Evolutionary conservation across 371 early-diverging fungal species (phyloP).

Genomic region (Parasitella parasitica): DNA sequence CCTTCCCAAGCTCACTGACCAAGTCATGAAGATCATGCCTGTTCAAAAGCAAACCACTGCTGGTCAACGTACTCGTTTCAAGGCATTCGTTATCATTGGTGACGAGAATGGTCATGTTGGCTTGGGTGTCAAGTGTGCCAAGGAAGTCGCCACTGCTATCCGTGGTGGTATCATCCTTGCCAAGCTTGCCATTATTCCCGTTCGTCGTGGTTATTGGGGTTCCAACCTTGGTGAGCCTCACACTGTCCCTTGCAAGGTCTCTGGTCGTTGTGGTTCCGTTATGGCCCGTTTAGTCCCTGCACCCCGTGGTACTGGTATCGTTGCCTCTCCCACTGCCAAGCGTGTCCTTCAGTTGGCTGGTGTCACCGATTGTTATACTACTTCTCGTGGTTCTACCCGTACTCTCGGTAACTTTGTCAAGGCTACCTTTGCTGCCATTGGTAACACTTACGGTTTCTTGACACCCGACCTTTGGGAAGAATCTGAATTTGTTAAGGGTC

Average conservation of each 20-base stretch:
- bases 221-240: conserved; percentile 96
- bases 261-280: conserved; percentile 99
- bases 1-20: conserved; percentile 97
- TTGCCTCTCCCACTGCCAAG: conserved; percentile 97
- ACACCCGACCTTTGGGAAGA: conserved; percentile 97
- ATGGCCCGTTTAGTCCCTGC: conserved; percentile 77
- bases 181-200: conserved; percentile 98
- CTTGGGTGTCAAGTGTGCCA: conserved; percentile 99
- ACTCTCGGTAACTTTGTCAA: conserved; percentile 99
- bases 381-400: conserved; percentile 90
- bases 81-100: conserved; percentile 99
- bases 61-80: conserved; percentile 99
- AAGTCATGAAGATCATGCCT: conserved; percentile 99
- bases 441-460: conserved; percentile 97
- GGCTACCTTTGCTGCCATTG: conserved; percentile 98
- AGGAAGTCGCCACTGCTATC: conserved; percentile 99
- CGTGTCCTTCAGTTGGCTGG: conserved; percentile 98
- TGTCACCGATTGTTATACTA: conserved; percentile 98
- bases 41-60: conserved; percentile 99
- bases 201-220: conserved; percentile 99
- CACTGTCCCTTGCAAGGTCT: conserved; percentile 99
- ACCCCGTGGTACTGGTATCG: conserved; percentile 85
- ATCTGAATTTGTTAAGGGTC: conserved; percentile 84
- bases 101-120: conserved; percentile 98
- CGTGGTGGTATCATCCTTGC: conserved; percentile 98